Evolutionary conservation across 2,329 filamentous ascomycete genomes (phyloP), one percentile per base, ranked within the genome.

Genomic region (Fusarium transvaalense): DNA sequence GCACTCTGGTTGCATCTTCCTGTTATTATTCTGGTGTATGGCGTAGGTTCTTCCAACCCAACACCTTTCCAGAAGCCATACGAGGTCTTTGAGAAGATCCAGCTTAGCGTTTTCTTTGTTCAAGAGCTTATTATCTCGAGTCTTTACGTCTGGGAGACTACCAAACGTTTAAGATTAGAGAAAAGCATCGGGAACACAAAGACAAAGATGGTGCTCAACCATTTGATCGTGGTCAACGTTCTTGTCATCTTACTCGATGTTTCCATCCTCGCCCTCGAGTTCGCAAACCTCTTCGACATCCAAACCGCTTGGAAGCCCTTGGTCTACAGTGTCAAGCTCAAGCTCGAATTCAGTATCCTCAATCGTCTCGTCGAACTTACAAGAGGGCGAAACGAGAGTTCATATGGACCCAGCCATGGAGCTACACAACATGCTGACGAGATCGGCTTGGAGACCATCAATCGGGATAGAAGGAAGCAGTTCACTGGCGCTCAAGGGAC

Each of bases 21-120:
- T 1, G 85, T 86, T 4, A 85, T 83, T 0, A 79, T 89, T 3
- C 73, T 90, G 10, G 85, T 85, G 0, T 88, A 84, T 54, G 87
- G 84, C 10, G 75, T 81, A 4, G 85, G 84, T 62, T 78, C 78
- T 0, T 56, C 51, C 4, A 69, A 73, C 8, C 67, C 74, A 0
- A 42, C 27, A 4, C 72, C 66, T 0, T 77, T 75, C 23, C 10
- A 56, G 6, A 61, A 51, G 1, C 70, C 74, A 0, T 85, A 85
- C 50, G 78, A 79, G 10, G 73, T 85, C 38, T 76, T 84, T 74
- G 86, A 88, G 62, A 85, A 85, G 71, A 78, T 87, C 5, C 85
- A 88, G 68, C 81, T 88, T 67, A 84, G 82, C 4, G 77, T 85
- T 2, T 88, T 88, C 72, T 86, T 83, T 61, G 56, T 87, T 2